Conservation (phyloP, 805 yeast species). For the Hanseniaspora osmophila region DNA sequence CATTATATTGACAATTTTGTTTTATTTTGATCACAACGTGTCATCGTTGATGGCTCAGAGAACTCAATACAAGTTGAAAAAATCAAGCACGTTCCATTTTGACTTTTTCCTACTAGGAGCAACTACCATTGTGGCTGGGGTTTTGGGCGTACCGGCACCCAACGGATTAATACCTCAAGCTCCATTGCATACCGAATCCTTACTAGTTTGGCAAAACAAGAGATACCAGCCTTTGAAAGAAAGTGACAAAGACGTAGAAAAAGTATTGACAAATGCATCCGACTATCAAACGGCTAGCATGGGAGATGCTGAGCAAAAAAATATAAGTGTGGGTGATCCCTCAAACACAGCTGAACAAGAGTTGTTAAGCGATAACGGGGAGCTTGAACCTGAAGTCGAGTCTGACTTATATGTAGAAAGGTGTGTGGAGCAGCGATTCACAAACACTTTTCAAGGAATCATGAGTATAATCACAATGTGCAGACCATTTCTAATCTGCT, state of each 20-base stretch:
- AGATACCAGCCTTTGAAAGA: slow-evolving; percentile 17
- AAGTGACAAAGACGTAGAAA: slow-evolving; percentile 6
- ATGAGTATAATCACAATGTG: slow-evolving; percentile 79
- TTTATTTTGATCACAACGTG: slow-evolving; percentile 91
- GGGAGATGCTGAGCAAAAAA: not conserved
- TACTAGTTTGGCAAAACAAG: slow-evolving; percentile 34
- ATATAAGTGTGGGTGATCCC: not conserved
- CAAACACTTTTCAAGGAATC: slow-evolving; percentile 75
- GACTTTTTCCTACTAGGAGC: slow-evolving; percentile 76
- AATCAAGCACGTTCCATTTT: slow-evolving; percentile 88
- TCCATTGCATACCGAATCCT: slow-evolving; percentile 74
- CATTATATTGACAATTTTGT: slow-evolving; percentile 62
- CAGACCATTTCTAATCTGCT: slow-evolving; percentile 66
- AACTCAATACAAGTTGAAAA: slow-evolving; percentile 61
- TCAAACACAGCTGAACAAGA: slow-evolving; percentile 7
- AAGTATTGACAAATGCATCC: slow-evolving; percentile 6
- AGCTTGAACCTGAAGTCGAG: slow-evolving; percentile 6
- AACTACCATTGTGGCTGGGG: slow-evolving; percentile 76
- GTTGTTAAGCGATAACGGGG: slow-evolving; percentile 4
- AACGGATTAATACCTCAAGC: slow-evolving; percentile 97
- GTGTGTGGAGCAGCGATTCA: slow-evolving; percentile 81
- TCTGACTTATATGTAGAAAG: slow-evolving; percentile 23
- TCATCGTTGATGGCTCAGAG: slow-evolving; percentile 88
- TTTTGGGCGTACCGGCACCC: slow-evolving; percentile 88
- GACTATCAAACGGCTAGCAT: not conserved